phyloP scores from a whole-genome alignment of 2,329 filamentous ascomycete species.

The Botrytis hyacinthi region DNA sequence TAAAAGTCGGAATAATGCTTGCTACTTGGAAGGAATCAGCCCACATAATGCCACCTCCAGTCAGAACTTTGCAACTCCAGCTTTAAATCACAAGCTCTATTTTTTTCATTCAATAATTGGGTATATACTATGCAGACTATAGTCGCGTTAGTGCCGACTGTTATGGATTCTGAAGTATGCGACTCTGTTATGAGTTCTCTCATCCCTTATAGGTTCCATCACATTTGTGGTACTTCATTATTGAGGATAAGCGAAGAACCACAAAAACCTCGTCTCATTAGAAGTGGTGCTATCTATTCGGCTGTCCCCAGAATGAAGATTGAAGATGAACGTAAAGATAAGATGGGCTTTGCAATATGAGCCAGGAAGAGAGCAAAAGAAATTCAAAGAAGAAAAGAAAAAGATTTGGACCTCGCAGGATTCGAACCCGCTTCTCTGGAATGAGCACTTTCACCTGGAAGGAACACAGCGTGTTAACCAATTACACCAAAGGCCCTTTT shows the following conservation, averaged over 20 bases:
- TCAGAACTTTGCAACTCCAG: neutral
- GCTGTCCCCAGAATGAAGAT: neutral
- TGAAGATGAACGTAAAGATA: neutral
- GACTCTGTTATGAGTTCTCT: neutral
- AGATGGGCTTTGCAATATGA: neutral
- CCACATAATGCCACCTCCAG: neutral
- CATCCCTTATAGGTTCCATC: neutral
- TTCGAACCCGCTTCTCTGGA: neutral
- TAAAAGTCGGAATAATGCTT: neutral
- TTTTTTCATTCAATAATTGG: neutral
- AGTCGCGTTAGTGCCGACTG: neutral
- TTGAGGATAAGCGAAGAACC: conserved; percentile 2
- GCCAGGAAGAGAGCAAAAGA: neutral
- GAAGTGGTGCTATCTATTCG: neutral
- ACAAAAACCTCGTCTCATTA: neutral
- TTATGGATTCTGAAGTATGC: neutral
- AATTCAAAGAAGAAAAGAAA: neutral
- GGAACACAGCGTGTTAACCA: neutral
- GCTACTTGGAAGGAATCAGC: neutral
- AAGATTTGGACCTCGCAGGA: neutral
- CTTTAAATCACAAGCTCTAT: neutral
- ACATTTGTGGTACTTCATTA: neutral
- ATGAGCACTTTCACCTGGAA: neutral
- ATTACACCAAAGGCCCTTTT: neutral
- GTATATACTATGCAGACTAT: neutral